Evolutionary conservation across 108 stramenopile species (phyloP).

Genomic region (Schizochytrium sp.): DNA sequence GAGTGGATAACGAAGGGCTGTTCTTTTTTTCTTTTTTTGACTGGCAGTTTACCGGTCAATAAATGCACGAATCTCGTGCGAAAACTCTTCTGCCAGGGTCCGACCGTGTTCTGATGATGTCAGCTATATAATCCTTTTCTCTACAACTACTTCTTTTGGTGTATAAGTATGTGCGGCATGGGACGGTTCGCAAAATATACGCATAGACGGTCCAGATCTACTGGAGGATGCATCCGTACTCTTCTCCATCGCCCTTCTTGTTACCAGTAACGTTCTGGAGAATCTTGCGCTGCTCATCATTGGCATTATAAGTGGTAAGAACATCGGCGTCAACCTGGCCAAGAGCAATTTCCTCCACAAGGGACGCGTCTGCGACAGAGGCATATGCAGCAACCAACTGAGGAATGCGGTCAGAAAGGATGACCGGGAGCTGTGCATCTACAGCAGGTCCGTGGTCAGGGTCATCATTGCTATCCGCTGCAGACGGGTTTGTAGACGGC

Average conservation of each 20-base stretch:
- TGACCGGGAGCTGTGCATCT: constrained; percentile 42
- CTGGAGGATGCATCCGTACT: constrained; percentile 53
- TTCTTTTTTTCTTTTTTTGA: no score
- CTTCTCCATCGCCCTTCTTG: constrained; percentile 32
- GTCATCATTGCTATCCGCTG: background rate
- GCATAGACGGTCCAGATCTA: background rate
- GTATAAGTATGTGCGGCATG: no score
- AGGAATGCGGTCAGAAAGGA: constrained; percentile 6
- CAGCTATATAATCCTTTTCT: no score
- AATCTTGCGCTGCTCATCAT: constrained; percentile 25
- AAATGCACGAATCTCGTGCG: no score
- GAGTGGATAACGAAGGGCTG: no score
- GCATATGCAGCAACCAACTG: constrained; percentile 44
- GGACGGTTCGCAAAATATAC: no score
- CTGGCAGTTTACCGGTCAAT: no score
- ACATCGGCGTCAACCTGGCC: constrained; percentile 15
- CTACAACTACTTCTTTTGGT: no score
- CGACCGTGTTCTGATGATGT: no score
- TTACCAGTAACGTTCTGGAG: constrained; percentile 15
- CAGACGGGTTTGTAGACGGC: constrained; percentile 43
- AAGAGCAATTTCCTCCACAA: constrained; percentile 47
- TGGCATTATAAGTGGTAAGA: background rate
- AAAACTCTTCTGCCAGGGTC: no score
- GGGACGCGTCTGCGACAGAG: constrained; percentile 15
- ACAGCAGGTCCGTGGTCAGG: constrained; percentile 58